Base-by-base conservation (phyloP, 1,284 basidiomycete species). In the Moesziomyces aphidis region DNA sequence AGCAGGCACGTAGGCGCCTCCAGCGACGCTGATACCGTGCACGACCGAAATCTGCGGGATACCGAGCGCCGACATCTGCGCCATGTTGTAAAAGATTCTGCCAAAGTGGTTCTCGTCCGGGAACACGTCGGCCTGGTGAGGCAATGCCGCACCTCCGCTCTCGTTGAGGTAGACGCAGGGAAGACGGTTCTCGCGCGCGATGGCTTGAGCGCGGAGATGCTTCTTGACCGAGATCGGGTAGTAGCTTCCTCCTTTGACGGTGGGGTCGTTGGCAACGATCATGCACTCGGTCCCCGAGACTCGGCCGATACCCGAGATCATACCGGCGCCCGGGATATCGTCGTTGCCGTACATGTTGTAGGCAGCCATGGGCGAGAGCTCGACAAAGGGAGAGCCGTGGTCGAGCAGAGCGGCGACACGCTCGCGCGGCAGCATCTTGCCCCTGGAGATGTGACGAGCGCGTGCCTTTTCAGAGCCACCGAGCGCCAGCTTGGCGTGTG, bases 1-100 rank as follows among this genome's bases (percentile, higher is more conserved):
- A 3, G 95, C 94, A 31, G 95, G 95, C 48, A 97, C 93, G 85
- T 97, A 97, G 15, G 93, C 93, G 59, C 93, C 93, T 60, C 88
- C 88, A 3, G 95, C 95, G 21, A 97, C 94, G 49, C 92, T 93
- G 81, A 97, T 97, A 21, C 95, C 95, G 80, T 97, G 95, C 4
- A 97, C 94, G 21, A 95, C 90, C 28, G 93, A 91, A 79, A 97
- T 91, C 85, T 97, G 94, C 0, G 94, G 94, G 46, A 97, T 94
- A 4, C 92, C 91, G 1, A 93, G 87, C 0, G 93, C 93, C 52
- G 93, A 95, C 91, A 96, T 91, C 86, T 93, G 92, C 1, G 92
- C 94, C 93, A 96, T 97, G 82, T 97, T 97, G 85, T 95, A 97
- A 86, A 97, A 97, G 83, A 97, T 97, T 15, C 94, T 89, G 10